Evolutionary conservation across 768 basidiomycete genomes (phyloP), one percentile per base, ranked within the genome.

Genomic region (Agaricus blazei): DNA sequence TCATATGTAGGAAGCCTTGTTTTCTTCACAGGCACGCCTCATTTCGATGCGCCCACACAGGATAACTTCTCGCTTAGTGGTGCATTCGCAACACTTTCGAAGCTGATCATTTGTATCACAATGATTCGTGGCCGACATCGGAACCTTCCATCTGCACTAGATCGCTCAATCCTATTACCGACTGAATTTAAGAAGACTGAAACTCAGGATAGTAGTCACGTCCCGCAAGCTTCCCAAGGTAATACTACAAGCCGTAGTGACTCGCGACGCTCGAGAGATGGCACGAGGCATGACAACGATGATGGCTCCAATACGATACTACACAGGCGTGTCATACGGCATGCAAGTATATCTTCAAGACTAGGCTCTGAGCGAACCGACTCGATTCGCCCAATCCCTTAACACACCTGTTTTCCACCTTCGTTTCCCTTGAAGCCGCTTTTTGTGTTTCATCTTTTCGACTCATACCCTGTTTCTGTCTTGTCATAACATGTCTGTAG

Each of bases 111-210:
- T 27, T 86, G 84, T 64, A 68, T 81, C 9, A 93, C 98, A 61
- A 98, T 98, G 92, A 79, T 99, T 58, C 88, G 97, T 55, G 93
- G 94, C 7, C 82, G 93, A 11, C 94, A 98, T 68, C 86, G 94
- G 46, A 91, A 92, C 37, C 72, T 93, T 6, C 91, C 91, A 0
- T 86, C 90, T 23, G 92, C 90, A 8, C 92, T 94, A 46, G 91
- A 93, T 69, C 83, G 93, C 51, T 90, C 93, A 0, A 81, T 95
- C 50, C 77, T 95, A 65, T 76, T 94, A 15, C 93, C 91, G 0
- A 74, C 73, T 36, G 90, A 91, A 55, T 81, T 81, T 57, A 62
- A 75, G 58, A 68, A 67, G 36, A 58, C 63, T 23, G 63, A 37
- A 9, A 41, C 43, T 6, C 14, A 24, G 5, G 40, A 55, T 15